These are phyloP conservation scores for Lithospermum erythrorhizon DNA, from an alignment of 257 asterid species.

Conservation along the genomic window DNA sequence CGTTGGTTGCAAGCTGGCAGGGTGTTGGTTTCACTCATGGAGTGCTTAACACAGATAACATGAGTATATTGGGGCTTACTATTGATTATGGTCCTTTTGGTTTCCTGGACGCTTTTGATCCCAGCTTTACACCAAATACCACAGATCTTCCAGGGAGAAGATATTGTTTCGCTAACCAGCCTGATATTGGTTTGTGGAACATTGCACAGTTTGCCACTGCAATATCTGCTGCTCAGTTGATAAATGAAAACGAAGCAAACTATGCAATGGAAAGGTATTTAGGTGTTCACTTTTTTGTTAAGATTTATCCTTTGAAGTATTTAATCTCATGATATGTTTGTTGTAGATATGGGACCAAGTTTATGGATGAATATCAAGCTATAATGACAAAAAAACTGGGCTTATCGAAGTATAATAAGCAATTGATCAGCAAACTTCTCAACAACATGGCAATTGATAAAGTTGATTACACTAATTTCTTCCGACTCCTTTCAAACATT, in stretches of 20 bases:
- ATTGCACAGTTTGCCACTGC: conserved; percentile 70
- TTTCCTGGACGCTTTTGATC: conserved; percentile 96
- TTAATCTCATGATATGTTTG: conserved; percentile 10
- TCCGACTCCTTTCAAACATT: conserved; percentile 77
- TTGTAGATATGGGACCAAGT: conserved; percentile 74
- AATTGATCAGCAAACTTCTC: conserved; percentile 74
- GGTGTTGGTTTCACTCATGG: conserved; percentile 99
- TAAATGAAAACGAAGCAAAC: conserved; percentile 66
- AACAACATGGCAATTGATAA: conserved; percentile 95
- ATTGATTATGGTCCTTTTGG: conserved; percentile 99
- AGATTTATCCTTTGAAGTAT: background rate
- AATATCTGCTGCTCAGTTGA: conserved; percentile 63
- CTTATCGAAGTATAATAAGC: conserved; percentile 78
- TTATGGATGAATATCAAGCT: conserved; percentile 90
- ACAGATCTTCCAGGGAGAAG: conserved; percentile 99
- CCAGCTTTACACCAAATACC: conserved; percentile 96
- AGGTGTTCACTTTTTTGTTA: background rate
- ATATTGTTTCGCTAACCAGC: conserved; percentile 96
- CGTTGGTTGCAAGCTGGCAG: conserved; percentile 88
- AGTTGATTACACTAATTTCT: conserved; percentile 97
- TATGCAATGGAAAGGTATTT: conserved; percentile 86
- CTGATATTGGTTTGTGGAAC: conserved; percentile 95
- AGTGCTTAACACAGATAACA: conserved; percentile 93
- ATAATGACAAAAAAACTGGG: conserved; percentile 94
- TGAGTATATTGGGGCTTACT: conserved; percentile 92